phyloP scores from a whole-genome alignment of 129 eudicot genomes.

The Artemisia annua region DNA sequence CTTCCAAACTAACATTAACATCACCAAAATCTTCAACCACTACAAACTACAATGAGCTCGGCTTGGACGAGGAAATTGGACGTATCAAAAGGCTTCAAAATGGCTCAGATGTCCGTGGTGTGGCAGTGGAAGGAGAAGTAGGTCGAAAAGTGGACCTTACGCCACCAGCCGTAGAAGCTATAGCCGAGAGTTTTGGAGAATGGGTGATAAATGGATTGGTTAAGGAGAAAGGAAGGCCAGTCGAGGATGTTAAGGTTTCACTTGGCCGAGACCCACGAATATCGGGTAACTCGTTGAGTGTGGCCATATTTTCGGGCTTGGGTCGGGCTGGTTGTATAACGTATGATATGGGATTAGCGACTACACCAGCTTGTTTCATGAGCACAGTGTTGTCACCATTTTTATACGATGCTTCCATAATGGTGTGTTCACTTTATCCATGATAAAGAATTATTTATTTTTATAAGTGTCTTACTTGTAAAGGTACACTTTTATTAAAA shows the following conservation, averaged over 20 bases:
- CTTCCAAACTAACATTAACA: constrained; percentile 27
- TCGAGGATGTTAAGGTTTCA: constrained; percentile 60
- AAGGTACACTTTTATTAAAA: too few species aligned
- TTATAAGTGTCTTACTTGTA: too few species aligned
- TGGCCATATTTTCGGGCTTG: constrained; percentile 78
- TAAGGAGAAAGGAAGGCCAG: constrained; percentile 32
- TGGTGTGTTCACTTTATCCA: constrained; percentile 49
- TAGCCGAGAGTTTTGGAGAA: constrained; percentile 97
- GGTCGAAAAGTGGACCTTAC: constrained; percentile 87
- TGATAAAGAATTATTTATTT: not conserved
- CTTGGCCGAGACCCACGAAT: constrained; percentile 86
- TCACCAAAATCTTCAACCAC: constrained; percentile 39
- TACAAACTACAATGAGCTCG: constrained; percentile 49
- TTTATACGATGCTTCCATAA: constrained; percentile 85
- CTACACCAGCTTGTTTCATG: constrained; percentile 99
- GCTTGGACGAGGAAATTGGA: constrained; percentile 76
- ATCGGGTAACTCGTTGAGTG: constrained; percentile 68
- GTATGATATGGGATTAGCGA: constrained; percentile 94
- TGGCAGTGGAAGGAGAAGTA: constrained; percentile 87
- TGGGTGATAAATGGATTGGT: constrained; percentile 59
- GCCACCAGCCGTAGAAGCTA: constrained; percentile 87
- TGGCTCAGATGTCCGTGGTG: constrained; percentile 97
- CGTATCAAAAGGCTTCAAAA: constrained; percentile 81
- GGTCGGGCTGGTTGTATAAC: constrained; percentile 69
- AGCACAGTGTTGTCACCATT: constrained; percentile 85